Evolutionary conservation across 1,284 basidiomycete genomes (phyloP), one percentile per base, ranked within the genome.

Genomic region (Ganoderma sp.): DNA sequence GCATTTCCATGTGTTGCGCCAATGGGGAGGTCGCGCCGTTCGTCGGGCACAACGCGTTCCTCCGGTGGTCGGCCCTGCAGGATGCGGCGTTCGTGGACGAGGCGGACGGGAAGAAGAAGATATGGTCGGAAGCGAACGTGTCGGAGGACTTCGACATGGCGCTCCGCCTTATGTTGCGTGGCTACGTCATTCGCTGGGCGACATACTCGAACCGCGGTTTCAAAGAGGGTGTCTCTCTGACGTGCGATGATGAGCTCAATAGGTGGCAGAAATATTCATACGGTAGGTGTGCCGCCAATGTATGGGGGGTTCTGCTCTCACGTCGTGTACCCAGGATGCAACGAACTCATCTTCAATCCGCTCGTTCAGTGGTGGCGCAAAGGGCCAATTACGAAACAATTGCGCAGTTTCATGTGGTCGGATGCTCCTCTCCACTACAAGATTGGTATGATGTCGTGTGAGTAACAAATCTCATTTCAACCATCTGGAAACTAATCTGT

Each of bases 231-330:
- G 94, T 96, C n/a, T 93, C 90, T 0, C 82, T 96, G 19, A 91
- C 90, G 0, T 87, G 88, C 69, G 91, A 93, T 61, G 93, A 94
- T 75, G 92, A 93, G 75, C 79, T 93, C 4, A 94, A 94, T 73
- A 80, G 94, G 3, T 96, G 94, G 94, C 91, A 95, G 71, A 96
- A 96, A 77, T 96, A 95, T 75, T 85, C 92, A 0, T 95, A 91
- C 77, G 93, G 93, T 92, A 76, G 68, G 82, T 19, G 15, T 19
- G 32, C 61, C 22, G 57, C 12, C 39, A 32, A 4, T n/a, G 9
- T 22, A 48, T 28, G 32, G 5, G 25, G 12, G 59, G 73, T 45
- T 61, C 72, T 73, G 67, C 3, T 8, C 1, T 25, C 6, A 63
- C n/a, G 10, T 19, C 22, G 61, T 8, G 17, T 14, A 67, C 69